Conservation (phyloP, 1,139 yeast genomes). For the Taphrina communis region DNA sequence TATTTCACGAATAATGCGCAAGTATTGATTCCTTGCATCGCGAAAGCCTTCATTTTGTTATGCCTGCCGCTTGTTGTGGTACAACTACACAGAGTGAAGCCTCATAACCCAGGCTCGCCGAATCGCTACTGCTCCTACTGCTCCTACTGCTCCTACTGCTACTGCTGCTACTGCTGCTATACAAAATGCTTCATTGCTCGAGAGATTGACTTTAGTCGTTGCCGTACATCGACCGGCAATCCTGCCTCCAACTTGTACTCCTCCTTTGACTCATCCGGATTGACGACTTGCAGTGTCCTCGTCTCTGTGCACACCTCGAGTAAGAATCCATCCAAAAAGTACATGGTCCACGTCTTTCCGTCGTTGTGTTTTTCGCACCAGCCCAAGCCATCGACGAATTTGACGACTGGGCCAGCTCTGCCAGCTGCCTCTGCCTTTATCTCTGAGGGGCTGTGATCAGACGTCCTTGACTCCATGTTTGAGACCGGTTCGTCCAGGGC, state of each 20-base stretch:
- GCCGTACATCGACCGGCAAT: conserved; percentile 21
- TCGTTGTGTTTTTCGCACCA: conserved; percentile 35
- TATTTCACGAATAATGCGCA: not conserved
- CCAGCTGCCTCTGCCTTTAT: not conserved
- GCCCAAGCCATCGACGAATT: conserved; percentile 35
- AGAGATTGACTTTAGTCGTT: conserved; percentile 27
- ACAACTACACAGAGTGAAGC: not conserved
- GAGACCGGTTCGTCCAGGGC: conserved; percentile 23
- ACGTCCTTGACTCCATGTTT: not conserved
- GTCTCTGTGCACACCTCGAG: conserved; percentile 15
- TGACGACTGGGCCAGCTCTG: not conserved
- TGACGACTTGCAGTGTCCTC: conserved; percentile 1
- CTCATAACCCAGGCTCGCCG: not conserved
- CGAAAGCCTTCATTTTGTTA: not conserved
- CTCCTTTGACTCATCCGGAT: conserved; percentile 5
- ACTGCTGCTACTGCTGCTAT: conserved; percentile 13
- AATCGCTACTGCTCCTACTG: not conserved
- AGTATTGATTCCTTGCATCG: not conserved
- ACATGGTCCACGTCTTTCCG: conserved; percentile 27
- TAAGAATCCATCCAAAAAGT: conserved; percentile 26
- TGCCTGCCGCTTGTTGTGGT: not conserved
- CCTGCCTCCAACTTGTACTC: conserved; percentile 20
- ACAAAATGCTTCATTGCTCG: conserved; percentile 33
- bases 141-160: not conserved
- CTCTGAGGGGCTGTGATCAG: not conserved